These are phyloP conservation scores for Physaria fendleri DNA, from an alignment of 345 rosid genomes.

Conservation along the genomic window DNA sequence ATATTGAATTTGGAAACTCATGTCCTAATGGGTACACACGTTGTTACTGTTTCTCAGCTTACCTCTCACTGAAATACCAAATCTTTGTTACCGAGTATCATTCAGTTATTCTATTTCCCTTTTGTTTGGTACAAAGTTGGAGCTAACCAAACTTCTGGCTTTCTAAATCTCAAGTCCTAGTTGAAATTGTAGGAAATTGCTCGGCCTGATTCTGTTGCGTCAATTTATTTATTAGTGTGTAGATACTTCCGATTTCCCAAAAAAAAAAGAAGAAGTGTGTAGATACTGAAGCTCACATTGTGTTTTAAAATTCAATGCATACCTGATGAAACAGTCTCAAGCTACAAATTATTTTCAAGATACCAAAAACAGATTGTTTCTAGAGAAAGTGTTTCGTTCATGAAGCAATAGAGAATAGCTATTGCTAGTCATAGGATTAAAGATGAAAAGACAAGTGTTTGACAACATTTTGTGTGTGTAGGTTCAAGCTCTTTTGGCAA, in stretches of 20 bases:
- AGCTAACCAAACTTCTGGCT: too few relatives aligned
- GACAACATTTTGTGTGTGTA: neutral
- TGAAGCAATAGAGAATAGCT: neutral
- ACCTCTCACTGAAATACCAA: slow-evolving; percentile 9
- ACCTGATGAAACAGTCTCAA: slow-evolving; percentile 14
- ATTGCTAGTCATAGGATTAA: neutral
- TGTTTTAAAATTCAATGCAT: neutral
- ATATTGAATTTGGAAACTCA: slow-evolving; percentile 9
- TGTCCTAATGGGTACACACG: neutral
- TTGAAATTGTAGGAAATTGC: neutral
- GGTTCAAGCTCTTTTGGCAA: slow-evolving; percentile 69
- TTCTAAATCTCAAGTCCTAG: too few relatives aligned
- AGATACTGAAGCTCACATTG: neutral
- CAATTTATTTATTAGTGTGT: neutral
- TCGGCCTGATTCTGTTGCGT: too few relatives aligned
- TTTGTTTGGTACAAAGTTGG: neutral
- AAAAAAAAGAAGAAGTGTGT: too few relatives aligned
- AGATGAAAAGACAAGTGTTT: slow-evolving; percentile 8
- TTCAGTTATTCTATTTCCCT: neutral
- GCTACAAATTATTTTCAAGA: slow-evolving; percentile 20
- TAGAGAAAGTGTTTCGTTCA: neutral
- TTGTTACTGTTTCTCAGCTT: neutral
- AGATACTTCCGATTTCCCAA: too few relatives aligned
- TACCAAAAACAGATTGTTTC: slow-evolving; percentile 12
- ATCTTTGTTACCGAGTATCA: neutral